Base-by-base conservation (phyloP, 2,329 filamentous ascomycete genomes). In the Xylariaceae sp. region DNA sequence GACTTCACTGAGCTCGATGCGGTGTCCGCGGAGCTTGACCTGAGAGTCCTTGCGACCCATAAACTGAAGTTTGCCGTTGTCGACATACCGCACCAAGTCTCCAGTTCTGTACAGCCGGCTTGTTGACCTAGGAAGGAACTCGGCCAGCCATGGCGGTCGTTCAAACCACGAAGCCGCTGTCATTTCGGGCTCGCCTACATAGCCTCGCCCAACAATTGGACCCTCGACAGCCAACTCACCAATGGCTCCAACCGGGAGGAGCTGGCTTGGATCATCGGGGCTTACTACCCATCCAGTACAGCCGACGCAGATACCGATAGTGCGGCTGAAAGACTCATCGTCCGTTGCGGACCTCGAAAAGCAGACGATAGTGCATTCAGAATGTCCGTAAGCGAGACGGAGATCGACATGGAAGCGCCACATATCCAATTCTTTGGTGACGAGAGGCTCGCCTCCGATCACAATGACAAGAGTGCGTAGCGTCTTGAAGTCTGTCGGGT, bases 161-260 rank as follows among this genome's bases (percentile, higher is more conserved):
- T 54, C 40, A 17, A 71, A 56, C 46, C 71, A 72, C 1, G 57
- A 45, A 4, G 55, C 55, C 2, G 55, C 40, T 0, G 68, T 71
- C 40, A 62, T 66, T 12, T 63, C 57, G 1, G 61, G 60, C 17
- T 68, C 63, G n/a, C 33, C 20, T 11, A 50, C 17, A 14, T 45
- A 80, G 35, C 69, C 62, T 1, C 80, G 80, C 22, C 79, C 37
- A 83, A 65, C 11, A 52, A 45, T 20, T 50, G 41, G 6, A 5
- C 46, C 41, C 19, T 48, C 46, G 11, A 48, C 22, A 8, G 17
- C 33, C 11, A 48, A 47, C 44, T 61, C 58, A 4, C 58, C 59
- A 7, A 48, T 37, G 10, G 23, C 17, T 12, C 58, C 58, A 20
- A 60, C 42, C 2, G 58, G 54, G 6, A 45, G 40, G 32, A 59